Evolutionary conservation across 164 flowering plant genomes (phyloP), one percentile per base, ranked within the genome.

Genomic region (Sedum album): DNA sequence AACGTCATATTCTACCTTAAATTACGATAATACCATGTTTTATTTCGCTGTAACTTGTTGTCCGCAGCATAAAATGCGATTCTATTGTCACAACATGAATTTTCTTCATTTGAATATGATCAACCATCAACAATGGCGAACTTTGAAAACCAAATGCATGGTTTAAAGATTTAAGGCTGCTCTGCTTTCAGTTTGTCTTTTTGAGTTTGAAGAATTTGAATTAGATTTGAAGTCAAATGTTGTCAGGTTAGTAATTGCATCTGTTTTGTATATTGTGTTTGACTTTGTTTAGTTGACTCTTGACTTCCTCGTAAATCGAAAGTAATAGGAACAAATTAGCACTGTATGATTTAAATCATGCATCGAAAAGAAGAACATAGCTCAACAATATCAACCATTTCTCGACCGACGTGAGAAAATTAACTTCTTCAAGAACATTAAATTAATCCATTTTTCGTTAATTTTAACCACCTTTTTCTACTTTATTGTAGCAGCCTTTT

Each of bases 231-330:
- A 28, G 62, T 57, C 62, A 57, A 57, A 28, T 28, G 62, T 57
- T 57, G 62, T 26, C 62, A 57, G 33, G 62, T 57, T 57, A 26
- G 62, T 57, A 57, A 57, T 28, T 28, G 62, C 33, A 28, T 20
- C 62, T 57, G 31, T 57, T 57, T 57, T 9, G 62, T 57, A 20
- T 57, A 10, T 57, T 4, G 20, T 57, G 62, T 57, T 57, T 57
- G 48, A 44, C 48, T 44, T 44, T 44, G 18, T 15, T 17, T 44
- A 17, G 15, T 44, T 44, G 48, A 44, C 48, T 44, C 20, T n/a
- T n/a, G n/a, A n/a, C n/a, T n/a, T n/a, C n/a, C n/a, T 44, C 48
- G 48, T 44, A 44, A 15, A 44, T 44, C 15, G 20, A 17, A 44
- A 44, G 48, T 39, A 1, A 39, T 8, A 3, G 13, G 11, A 39